These are phyloP conservation scores for Cladosporium oxysporum DNA, from an alignment of 2,329 filamentous ascomycete genomes.

Conservation along the genomic window DNA sequence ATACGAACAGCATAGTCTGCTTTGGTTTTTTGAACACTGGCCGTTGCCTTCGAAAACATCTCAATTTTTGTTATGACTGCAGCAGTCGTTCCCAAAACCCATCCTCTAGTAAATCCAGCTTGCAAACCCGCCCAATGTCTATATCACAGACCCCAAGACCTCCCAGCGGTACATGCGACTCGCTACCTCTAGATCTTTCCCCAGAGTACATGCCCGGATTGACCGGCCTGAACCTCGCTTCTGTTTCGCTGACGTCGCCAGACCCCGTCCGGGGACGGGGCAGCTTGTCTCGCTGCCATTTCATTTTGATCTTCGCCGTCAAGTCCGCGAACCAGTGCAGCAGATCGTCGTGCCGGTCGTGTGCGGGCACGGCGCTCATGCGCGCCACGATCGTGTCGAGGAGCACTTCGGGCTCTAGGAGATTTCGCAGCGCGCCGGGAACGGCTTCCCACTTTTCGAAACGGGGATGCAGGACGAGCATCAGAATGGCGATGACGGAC, in stretches of 20 bases:
- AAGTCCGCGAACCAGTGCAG: slow-evolving; percentile 6
- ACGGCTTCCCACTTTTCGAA: slow-evolving; percentile 17
- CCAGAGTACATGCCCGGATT: slow-evolving; percentile 6
- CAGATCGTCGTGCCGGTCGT: slow-evolving; percentile 1
- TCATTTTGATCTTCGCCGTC: slow-evolving; percentile 4
- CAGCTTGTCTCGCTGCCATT: slow-evolving; percentile 6
- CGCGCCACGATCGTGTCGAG: slow-evolving; percentile 16
- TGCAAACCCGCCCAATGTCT: slow-evolving; percentile 9
- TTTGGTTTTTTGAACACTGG: background rate
- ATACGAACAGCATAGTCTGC: background rate
- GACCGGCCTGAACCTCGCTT: slow-evolving; percentile 18
- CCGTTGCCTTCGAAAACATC: background rate
- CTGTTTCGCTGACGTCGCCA: slow-evolving; percentile 14
- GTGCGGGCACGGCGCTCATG: background rate
- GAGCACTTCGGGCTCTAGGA: slow-evolving; percentile 10
- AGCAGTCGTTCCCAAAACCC: slow-evolving; percentile 15
- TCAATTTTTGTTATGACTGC: slow-evolving; percentile 6
- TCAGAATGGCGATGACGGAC: slow-evolving; percentile 19
- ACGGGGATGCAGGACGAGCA: slow-evolving; percentile 6
- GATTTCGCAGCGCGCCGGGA: slow-evolving; percentile 8
- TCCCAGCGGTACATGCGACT: background rate
- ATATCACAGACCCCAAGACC: background rate
- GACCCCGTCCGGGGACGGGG: slow-evolving; percentile 2
- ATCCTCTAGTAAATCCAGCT: slow-evolving; percentile 15
- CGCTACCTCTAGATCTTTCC: background rate